phyloP scores from a whole-genome alignment of 228 moss, liverwort and hornwort genomes.

The Sphagnum fallax region DNA sequence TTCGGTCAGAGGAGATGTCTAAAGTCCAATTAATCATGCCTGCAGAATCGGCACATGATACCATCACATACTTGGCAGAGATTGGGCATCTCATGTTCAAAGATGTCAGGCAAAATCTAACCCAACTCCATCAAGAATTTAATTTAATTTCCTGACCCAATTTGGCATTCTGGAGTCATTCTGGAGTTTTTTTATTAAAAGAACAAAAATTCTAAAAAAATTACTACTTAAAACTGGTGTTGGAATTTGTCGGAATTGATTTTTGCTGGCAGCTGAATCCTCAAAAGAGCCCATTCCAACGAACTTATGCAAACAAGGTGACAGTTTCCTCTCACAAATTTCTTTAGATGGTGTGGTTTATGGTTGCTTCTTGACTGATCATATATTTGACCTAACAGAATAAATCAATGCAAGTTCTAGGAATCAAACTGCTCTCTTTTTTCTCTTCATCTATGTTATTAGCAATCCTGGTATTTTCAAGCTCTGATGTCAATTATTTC shows the following conservation, averaged over 20 bases:
- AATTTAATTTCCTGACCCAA: too few relatives aligned
- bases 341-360: too few relatives aligned
- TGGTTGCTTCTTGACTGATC: neutral
- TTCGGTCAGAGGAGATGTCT: constrained; percentile 91
- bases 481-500: neutral
- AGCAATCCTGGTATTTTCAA: neutral
- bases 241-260: too few relatives aligned
- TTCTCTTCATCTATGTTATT: neutral
- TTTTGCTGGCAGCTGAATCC: constrained; percentile 59
- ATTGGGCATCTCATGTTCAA: constrained; percentile 76
- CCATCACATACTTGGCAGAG: constrained; percentile 83
- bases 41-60: constrained; percentile 67
- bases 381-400: neutral
- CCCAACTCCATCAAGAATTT: neutral
- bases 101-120: constrained; percentile 36
- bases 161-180: too few relatives aligned
- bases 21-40: constrained; percentile 91
- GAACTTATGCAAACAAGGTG: constrained; percentile 79
- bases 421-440: neutral
- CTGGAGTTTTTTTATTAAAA: too few relatives aligned
- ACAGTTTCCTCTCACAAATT: too few relatives aligned
- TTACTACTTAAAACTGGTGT: too few relatives aligned
- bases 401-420: neutral
- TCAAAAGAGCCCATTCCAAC: constrained; percentile 92
- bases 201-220: too few relatives aligned